Evolutionary conservation across 1,284 basidiomycete genomes (phyloP).

Genomic region (Cutaneotrichosporon cyanovorans): DNA sequence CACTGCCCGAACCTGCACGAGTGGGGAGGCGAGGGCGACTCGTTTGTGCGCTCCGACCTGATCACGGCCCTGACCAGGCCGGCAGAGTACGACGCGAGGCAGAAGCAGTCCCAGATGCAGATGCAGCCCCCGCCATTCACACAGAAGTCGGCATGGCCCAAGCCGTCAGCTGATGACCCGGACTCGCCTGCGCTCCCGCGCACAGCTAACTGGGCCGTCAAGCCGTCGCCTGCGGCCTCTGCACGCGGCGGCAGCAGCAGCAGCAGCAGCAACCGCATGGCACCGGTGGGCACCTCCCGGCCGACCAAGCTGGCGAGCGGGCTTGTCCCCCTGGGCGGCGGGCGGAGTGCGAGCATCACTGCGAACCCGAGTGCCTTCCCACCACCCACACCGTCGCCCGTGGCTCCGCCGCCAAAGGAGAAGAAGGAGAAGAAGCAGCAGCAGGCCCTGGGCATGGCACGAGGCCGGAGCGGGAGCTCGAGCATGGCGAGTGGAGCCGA

Average conservation of each 20-base stretch:
- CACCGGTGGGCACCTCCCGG: slow-evolving; percentile 24
- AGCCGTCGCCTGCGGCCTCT: slow-evolving; percentile 2
- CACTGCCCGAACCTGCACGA: slow-evolving; percentile 90
- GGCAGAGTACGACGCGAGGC: slow-evolving; percentile 40
- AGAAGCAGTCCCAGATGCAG: slow-evolving; percentile 29
- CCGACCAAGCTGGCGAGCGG: slow-evolving; percentile 27
- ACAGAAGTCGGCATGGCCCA: slow-evolving; percentile 30
- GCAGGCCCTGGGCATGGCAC: slow-evolving; percentile 26
- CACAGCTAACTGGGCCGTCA: slow-evolving; percentile 67
- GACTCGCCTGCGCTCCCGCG: slow-evolving; percentile 58
- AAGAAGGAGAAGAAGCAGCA: slow-evolving; percentile 17
- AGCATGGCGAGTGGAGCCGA: slow-evolving; percentile 14
- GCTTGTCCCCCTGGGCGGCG: slow-evolving; percentile 32
- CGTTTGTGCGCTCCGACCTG: slow-evolving; percentile 86
- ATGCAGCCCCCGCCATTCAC: slow-evolving; percentile 25
- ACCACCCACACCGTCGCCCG: slow-evolving; percentile 60
- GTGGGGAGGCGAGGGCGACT: slow-evolving; percentile 97
- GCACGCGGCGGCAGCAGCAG: slow-evolving; percentile 10
- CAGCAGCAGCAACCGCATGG: slow-evolving; percentile 1
- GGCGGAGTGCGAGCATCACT: slow-evolving; percentile 4
- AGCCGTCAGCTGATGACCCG: slow-evolving; percentile 35
- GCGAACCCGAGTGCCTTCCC: slow-evolving; percentile 34
- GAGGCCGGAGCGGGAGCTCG: slow-evolving; percentile 33
- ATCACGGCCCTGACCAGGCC: slow-evolving; percentile 58
- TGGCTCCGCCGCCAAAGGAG: slow-evolving; percentile 45